These are phyloP conservation scores for Claviceps citrina DNA, from an alignment of 2,329 filamentous ascomycete genomes.

Conservation along the genomic window DNA sequence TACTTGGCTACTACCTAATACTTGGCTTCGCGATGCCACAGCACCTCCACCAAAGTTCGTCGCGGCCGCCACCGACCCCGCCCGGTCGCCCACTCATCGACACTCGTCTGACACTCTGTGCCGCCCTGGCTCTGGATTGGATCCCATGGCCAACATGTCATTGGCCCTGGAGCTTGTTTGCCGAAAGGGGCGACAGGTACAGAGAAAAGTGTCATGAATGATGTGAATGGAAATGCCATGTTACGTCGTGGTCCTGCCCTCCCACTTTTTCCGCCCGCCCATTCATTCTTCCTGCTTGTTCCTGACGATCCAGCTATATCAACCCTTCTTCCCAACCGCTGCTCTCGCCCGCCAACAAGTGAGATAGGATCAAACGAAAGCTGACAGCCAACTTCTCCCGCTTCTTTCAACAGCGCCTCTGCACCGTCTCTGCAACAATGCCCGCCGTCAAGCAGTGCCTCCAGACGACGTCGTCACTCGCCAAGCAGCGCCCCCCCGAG, in stretches of 20 bases:
- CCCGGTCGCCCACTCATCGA: not conserved
- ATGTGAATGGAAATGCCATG: not conserved
- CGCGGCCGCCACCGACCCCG: too few species aligned
- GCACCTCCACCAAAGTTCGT: too few species aligned
- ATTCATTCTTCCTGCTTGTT: not conserved
- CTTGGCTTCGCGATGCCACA: too few species aligned
- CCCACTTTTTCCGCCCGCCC: not conserved
- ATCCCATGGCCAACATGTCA: not conserved
- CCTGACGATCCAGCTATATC: not conserved
- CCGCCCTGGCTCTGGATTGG: not conserved
- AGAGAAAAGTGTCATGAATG: not conserved
- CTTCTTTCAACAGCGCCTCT: not conserved
- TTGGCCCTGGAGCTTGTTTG: not conserved
- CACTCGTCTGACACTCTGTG: not conserved
- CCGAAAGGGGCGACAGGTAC: not conserved
- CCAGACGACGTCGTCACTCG: constrained; percentile 4
- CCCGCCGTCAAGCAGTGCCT: constrained; percentile 9
- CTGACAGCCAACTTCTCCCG: too few species aligned
- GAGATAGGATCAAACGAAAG: not conserved
- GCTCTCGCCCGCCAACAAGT: not conserved
- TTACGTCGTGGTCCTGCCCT: not conserved
- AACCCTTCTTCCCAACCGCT: not conserved
- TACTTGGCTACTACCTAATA: too few species aligned
- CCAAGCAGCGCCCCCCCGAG: not conserved
- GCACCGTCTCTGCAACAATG: constrained; percentile 5